Evolutionary conservation across 768 basidiomycete genomes (phyloP).

Genomic region (Hemileccinum impolitum): DNA sequence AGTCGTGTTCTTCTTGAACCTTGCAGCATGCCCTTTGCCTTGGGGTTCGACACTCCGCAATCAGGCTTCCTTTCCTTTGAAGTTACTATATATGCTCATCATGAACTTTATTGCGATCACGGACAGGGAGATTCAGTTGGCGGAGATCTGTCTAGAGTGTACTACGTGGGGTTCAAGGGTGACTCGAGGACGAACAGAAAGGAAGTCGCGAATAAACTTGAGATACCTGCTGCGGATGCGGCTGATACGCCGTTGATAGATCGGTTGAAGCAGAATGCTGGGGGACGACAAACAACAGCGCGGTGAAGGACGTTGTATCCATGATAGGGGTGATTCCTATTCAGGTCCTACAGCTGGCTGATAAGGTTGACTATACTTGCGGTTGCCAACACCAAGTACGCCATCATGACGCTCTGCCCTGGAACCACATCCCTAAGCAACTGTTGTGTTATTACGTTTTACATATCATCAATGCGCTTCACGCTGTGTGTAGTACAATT

Average conservation of each 20-base stretch:
- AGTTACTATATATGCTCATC: slow-evolving; percentile 22
- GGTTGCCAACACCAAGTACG: too few relatives aligned
- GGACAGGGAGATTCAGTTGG: slow-evolving; percentile 64
- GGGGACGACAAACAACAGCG: slow-evolving; percentile 63
- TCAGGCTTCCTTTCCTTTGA: slow-evolving; percentile 12
- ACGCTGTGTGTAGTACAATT: background rate
- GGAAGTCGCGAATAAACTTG: slow-evolving; percentile 60
- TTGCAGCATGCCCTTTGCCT: slow-evolving; percentile 17
- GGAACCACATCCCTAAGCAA: slow-evolving; percentile 8
- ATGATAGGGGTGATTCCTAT: slow-evolving; percentile 4
- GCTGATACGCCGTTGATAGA: slow-evolving; percentile 70
- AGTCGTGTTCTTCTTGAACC: slow-evolving; percentile 31
- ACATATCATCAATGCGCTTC: background rate
- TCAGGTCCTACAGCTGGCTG: slow-evolving; percentile 22
- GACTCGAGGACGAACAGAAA: slow-evolving; percentile 53
- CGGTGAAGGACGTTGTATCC: slow-evolving; percentile 25
- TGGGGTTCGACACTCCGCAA: slow-evolving; percentile 2
- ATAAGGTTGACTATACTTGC: slow-evolving; percentile 22
- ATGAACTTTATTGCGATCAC: slow-evolving; percentile 3
- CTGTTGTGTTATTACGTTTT: background rate
- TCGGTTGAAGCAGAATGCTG: slow-evolving; percentile 52
- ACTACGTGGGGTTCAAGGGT: slow-evolving; percentile 83
- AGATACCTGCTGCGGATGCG: slow-evolving; percentile 77
- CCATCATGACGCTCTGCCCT: slow-evolving; percentile 22
- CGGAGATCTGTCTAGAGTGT: slow-evolving; percentile 62